Evolutionary conservation across 495 filamentous ascomycete species (phyloP).

Genomic region (Xylaria longipes): DNA sequence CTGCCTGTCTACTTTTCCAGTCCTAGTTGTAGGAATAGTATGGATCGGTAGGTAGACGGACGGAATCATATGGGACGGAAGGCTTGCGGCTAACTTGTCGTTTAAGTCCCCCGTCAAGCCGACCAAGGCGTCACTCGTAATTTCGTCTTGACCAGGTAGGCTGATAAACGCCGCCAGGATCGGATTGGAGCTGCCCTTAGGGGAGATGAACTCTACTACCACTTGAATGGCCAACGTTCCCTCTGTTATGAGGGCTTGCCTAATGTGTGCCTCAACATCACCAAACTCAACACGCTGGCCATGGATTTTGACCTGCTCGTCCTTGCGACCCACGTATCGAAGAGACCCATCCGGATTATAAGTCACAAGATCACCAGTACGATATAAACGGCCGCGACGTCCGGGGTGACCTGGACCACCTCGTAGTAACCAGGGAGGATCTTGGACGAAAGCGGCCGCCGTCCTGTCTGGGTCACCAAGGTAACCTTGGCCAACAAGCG

Average conservation of each 20-base stretch:
- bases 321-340: slow-evolving; percentile 29
- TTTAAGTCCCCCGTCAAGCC: too few species aligned
- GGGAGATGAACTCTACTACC: too few species aligned
- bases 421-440: slow-evolving; percentile 24
- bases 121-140: too few species aligned
- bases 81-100: neutral
- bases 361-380: slow-evolving; percentile 46
- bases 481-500: slow-evolving; percentile 58
- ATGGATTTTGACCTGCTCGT: slow-evolving; percentile 35
- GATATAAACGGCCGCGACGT: slow-evolving; percentile 33
- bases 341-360: slow-evolving; percentile 35
- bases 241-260: too few species aligned
- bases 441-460: slow-evolving; percentile 34
- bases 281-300: slow-evolving; percentile 37
- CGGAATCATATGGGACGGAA: neutral
- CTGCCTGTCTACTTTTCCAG: slow-evolving; percentile 42
- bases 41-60: slow-evolving; percentile 36
- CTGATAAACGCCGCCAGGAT: too few species aligned
- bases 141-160: too few species aligned
- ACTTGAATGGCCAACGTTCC: too few species aligned
- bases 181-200: too few species aligned
- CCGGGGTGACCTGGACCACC: neutral
- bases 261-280: slow-evolving; percentile 29
- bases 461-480: slow-evolving; percentile 40
- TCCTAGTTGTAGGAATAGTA: slow-evolving; percentile 10